These are phyloP conservation scores for Candida yuanshanica DNA, from an alignment of 805 yeast genomes.

Conservation along the genomic window DNA sequence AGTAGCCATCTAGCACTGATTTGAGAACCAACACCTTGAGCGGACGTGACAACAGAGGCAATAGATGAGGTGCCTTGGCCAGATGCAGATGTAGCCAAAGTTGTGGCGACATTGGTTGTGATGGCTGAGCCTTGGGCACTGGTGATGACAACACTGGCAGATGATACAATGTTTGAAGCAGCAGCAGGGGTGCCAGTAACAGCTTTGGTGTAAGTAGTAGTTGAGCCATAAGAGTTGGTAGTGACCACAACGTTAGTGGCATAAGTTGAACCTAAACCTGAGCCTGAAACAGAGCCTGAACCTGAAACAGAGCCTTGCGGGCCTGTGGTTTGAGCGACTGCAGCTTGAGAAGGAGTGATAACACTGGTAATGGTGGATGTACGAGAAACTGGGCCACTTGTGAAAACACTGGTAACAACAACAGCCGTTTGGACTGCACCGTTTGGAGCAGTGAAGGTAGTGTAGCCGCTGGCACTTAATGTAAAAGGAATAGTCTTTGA, in stretches of 20 bases:
- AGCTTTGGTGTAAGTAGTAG: neutral
- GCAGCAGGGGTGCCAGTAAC: neutral
- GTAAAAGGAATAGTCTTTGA: neutral
- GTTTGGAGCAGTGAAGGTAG: neutral
- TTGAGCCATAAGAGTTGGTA: neutral
- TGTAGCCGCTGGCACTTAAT: neutral
- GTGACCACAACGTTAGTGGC: neutral
- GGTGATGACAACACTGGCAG: neutral
- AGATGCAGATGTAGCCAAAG: neutral
- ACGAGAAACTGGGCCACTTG: conserved; percentile 2
- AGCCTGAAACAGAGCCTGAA: neutral
- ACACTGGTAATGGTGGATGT: conserved; percentile 1
- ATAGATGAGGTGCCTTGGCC: neutral
- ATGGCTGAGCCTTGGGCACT: neutral
- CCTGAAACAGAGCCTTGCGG: neutral
- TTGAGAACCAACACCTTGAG: neutral
- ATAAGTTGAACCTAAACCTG: neutral
- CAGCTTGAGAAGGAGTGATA: too few species aligned
- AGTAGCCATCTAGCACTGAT: neutral
- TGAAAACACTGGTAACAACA: neutral
- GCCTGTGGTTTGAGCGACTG: neutral
- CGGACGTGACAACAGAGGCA: neutral
- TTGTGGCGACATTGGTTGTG: neutral
- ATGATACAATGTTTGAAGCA: neutral
- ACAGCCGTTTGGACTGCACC: conserved; percentile 1